Conservation (phyloP, 2,329 filamentous ascomycete species). For the Dactylonectria macrodidyma region DNA sequence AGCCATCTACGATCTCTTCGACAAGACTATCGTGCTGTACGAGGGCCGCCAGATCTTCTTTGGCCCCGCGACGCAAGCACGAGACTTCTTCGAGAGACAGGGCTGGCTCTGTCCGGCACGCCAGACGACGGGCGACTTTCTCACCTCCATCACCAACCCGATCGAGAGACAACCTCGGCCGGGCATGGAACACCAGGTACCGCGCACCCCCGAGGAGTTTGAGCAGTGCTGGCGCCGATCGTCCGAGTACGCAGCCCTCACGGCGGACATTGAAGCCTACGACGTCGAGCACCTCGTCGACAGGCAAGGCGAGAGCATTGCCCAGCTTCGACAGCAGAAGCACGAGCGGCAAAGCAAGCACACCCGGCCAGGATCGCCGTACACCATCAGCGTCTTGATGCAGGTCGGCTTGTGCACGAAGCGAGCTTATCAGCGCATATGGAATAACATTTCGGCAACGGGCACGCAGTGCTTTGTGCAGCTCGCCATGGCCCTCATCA, state of each 20-base stretch:
- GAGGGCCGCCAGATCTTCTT: slow-evolving; percentile 86
- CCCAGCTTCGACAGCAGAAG: slow-evolving; percentile 64
- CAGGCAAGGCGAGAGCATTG: slow-evolving; percentile 54
- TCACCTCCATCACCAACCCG: slow-evolving; percentile 78
- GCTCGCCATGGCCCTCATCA: slow-evolving; percentile 71
- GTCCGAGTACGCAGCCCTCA: slow-evolving; percentile 58
- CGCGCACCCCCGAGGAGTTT: slow-evolving; percentile 80
- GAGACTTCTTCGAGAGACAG: slow-evolving; percentile 76
- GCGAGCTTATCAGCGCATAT: slow-evolving; percentile 67
- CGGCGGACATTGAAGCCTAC: slow-evolving; percentile 65
- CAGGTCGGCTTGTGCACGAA: slow-evolving; percentile 67
- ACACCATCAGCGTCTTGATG: slow-evolving; percentile 69
- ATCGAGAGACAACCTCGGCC: slow-evolving; percentile 68
- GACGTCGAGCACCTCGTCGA: slow-evolving; percentile 62
- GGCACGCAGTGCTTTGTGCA: slow-evolving; percentile 62
- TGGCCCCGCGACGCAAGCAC: slow-evolving; percentile 73
- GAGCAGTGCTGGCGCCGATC: slow-evolving; percentile 64
- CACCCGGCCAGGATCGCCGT: slow-evolving; percentile 68
- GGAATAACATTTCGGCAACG: slow-evolving; percentile 66
- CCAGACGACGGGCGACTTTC: slow-evolving; percentile 79
- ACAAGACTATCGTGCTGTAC: slow-evolving; percentile 82
- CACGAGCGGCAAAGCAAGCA: slow-evolving; percentile 66
- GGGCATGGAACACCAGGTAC: slow-evolving; percentile 74
- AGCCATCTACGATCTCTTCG: slow-evolving; percentile 79
- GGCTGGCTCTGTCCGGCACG: slow-evolving; percentile 78